Conservation (phyloP, 331 rosid species). For the Quercus lobata region DNA sequence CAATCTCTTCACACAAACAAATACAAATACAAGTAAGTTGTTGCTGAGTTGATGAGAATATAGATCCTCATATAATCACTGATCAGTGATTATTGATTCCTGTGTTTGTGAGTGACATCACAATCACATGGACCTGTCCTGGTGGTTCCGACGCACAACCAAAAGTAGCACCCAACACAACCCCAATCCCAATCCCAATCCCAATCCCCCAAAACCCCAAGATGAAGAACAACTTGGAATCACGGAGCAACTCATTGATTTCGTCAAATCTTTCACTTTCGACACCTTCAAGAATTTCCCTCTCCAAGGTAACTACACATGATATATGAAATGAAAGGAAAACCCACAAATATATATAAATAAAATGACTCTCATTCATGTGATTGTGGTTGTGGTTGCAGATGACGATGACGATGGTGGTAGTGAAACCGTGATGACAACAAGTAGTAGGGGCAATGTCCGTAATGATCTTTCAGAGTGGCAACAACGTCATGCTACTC, state of each 20-base stretch:
- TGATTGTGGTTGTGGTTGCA: slow-evolving; percentile 1
- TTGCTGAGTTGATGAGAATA: no score
- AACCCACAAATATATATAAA: no score
- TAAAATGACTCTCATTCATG: no score
- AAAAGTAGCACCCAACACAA: not conserved
- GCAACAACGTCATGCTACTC: slow-evolving; percentile 49
- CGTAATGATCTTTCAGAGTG: slow-evolving; percentile 43
- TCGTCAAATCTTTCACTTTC: slow-evolving; percentile 38
- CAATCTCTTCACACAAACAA: no score
- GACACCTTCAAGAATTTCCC: slow-evolving; percentile 52
- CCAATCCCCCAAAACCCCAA: slow-evolving; percentile 20
- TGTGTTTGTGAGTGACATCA: not conserved
- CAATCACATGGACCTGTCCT: slow-evolving; percentile 34
- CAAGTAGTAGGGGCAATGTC: slow-evolving; percentile 17
- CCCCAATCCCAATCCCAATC: slow-evolving; percentile 7
- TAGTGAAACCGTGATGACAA: slow-evolving; percentile 3
- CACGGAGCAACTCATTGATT: slow-evolving; percentile 34
- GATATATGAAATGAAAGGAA: not conserved
- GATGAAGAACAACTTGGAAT: slow-evolving; percentile 32
- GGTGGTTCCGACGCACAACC: slow-evolving; percentile 47
- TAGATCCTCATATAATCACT: no score
- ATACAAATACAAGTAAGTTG: no score
- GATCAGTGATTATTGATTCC: no score
- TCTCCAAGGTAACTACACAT: slow-evolving; percentile 22
- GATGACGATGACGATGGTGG: slow-evolving; percentile 22